A percentile compares a stretch with the other conserved stretches of the same genome.
Evolutionary conservation across 106 monocot species (phyloP).

Genomic region (Ottelia alismoides): DNA sequence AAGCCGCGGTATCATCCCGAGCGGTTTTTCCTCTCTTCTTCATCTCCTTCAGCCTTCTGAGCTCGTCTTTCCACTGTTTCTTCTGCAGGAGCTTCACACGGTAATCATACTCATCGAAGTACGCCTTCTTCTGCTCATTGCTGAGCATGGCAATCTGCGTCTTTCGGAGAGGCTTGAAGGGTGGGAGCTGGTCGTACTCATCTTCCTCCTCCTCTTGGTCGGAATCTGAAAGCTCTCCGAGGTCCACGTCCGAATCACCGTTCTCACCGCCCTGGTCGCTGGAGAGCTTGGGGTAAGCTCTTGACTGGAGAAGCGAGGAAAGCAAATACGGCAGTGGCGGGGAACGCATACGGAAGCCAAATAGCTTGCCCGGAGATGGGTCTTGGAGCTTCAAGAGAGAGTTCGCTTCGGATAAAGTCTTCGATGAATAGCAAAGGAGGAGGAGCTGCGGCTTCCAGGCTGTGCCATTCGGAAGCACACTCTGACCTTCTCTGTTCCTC

Average conservation of each 20-base stretch:
- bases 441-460: constrained; percentile 77
- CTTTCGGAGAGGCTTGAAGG: constrained; percentile 60
- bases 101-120: constrained; percentile 88
- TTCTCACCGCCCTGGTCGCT: too few species aligned
- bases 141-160: constrained; percentile 53
- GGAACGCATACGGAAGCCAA: constrained; percentile 50
- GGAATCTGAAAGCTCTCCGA: constrained; percentile 26
- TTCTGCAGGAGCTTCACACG: constrained; percentile 82
- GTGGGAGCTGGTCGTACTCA: constrained; percentile 71
- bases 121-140: constrained; percentile 66
- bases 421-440: constrained; percentile 81
- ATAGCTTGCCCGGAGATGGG: constrained; percentile 50
- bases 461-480: constrained; percentile 70
- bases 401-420: constrained; percentile 83
- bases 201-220: constrained; percentile 61
- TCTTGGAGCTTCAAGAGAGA: constrained; percentile 68
- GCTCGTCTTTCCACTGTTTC: constrained; percentile 74
- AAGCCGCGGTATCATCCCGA: constrained; percentile 13
- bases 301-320: constrained; percentile 73
- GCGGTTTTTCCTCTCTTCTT: constrained; percentile 52
- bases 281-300: constrained; percentile 59
- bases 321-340: constrained; percentile 68
- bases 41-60: constrained; percentile 57
- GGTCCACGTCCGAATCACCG: constrained; percentile 61
- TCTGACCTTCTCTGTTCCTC: constrained; percentile 59